phyloP scores from a whole-genome alignment of 139 green algal genomes.

The Chlorella ohadii region DNA sequence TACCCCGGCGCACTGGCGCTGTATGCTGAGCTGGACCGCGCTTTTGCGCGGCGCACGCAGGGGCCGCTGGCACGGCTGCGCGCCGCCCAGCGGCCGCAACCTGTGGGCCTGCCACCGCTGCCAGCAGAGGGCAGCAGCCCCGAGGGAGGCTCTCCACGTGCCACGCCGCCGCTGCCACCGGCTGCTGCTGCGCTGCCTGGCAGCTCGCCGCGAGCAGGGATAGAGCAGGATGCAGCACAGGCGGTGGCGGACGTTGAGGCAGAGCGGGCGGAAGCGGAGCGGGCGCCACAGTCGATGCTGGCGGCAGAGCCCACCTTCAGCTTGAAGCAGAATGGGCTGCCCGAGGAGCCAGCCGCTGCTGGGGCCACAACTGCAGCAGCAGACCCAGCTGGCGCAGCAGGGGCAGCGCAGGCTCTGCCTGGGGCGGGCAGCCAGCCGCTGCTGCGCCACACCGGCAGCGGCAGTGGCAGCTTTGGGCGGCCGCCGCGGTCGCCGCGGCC shows the following conservation, averaged over 20 bases:
- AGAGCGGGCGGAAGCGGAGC: too few species aligned
- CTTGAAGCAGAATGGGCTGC: neutral
- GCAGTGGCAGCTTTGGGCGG: neutral
- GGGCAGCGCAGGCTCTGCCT: neutral
- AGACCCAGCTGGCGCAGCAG: neutral
- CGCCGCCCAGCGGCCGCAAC: neutral
- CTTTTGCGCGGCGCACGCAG: constrained; percentile 29
- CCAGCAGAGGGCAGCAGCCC: neutral
- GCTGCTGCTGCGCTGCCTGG: too few species aligned
- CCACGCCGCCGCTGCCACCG: neutral
- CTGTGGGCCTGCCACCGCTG: neutral
- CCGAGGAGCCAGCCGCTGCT: neutral
- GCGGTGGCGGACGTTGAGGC: too few species aligned
- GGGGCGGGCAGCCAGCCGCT: neutral
- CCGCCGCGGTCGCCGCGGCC: constrained; percentile 2
- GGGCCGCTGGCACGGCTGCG: neutral
- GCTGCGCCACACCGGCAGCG: neutral
- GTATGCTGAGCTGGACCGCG: constrained; percentile 59
- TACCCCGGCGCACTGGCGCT: constrained; percentile 64
- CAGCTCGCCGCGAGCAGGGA: neutral
- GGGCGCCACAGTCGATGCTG: neutral
- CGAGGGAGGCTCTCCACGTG: neutral
- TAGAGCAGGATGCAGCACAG: too few species aligned
- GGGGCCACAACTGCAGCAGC: neutral
- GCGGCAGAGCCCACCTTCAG: neutral